These are phyloP conservation scores for Chimonanthus salicifolius DNA, from an alignment of 164 flowering plant genomes.

Conservation along the genomic window DNA sequence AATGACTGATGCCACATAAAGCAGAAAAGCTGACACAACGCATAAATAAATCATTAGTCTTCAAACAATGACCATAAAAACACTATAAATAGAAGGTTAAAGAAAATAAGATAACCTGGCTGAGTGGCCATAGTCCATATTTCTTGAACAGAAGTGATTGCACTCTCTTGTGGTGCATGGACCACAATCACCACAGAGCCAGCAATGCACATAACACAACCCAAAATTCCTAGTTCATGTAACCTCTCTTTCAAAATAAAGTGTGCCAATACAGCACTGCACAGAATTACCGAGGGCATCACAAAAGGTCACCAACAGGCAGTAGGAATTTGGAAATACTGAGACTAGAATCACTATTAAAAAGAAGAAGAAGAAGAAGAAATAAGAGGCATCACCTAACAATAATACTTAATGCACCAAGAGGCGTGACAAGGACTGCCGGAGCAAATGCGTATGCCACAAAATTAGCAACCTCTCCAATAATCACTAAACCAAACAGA, in stretches of 20 bases:
- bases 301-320: not conserved
- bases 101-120: slow-evolving; percentile 34
- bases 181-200: slow-evolving; percentile 75
- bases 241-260: slow-evolving; percentile 71
- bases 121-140: slow-evolving; percentile 84
- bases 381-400: slow-evolving; percentile 43
- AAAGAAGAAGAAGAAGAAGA: not conserved
- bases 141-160: slow-evolving; percentile 67
- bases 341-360: not conserved
- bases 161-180: slow-evolving; percentile 80
- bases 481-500: slow-evolving; percentile 50
- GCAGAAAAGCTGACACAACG: slow-evolving; percentile 60
- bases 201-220: slow-evolving; percentile 78
- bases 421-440: slow-evolving; percentile 88
- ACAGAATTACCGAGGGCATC: slow-evolving; percentile 1
- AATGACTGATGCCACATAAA: slow-evolving; percentile 62
- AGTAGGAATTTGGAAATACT: not conserved
- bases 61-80: not conserved
- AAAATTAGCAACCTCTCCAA: slow-evolving; percentile 85
- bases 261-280: slow-evolving; percentile 82
- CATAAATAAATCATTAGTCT: not conserved
- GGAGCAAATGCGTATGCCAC: slow-evolving; percentile 92
- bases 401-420: slow-evolving; percentile 80
- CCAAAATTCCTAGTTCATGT: slow-evolving; percentile 56
- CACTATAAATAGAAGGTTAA: not conserved